Conservation (phyloP, 1,284 basidiomycete species). For the Trichosporon coremiiforme region DNA sequence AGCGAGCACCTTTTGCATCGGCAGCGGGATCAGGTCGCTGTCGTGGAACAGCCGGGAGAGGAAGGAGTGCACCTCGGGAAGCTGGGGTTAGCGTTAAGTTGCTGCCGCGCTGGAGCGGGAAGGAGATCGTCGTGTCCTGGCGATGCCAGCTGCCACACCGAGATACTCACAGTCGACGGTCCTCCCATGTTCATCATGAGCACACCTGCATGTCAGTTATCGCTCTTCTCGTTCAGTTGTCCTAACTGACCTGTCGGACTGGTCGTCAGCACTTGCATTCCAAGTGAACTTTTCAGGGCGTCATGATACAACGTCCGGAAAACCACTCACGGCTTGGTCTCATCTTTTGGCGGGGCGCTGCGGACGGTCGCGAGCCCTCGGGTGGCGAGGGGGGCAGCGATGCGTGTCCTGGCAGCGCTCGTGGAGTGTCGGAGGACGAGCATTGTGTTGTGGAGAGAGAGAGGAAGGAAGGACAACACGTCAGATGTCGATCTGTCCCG, state of each 20-base stretch:
- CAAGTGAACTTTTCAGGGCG: background rate
- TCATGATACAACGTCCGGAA: background rate
- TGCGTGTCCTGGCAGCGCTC: background rate
- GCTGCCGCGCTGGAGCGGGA: background rate
- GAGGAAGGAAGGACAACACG: background rate
- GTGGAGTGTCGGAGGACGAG: background rate
- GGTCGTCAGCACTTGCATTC: background rate
- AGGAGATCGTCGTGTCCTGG: too few relatives aligned
- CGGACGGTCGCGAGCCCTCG: conserved; percentile 13
- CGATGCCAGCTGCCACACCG: too few relatives aligned
- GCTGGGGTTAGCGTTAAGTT: conserved; percentile 58
- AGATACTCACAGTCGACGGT: conserved; percentile 73
- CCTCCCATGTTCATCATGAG: conserved; percentile 99
- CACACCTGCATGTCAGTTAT: conserved; percentile 63
- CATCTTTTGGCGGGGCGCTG: conserved; percentile 19
- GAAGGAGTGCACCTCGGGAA: conserved; percentile 84
- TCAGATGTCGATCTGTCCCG: background rate
- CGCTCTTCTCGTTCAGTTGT: background rate
- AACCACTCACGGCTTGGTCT: conserved; percentile 17
- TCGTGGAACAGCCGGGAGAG: conserved; percentile 93
- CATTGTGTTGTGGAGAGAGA: background rate
- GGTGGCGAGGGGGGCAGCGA: conserved; percentile 2
- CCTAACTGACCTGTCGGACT: conserved; percentile 9
- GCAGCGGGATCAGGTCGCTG: conserved; percentile 92
- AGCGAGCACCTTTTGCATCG: conserved; percentile 84